Percentiles rank a stretch among this genome's conserved stretches.
These are phyloP conservation scores for Tylopilus sp. DNA, from an alignment of 768 basidiomycete species.

Conservation along the genomic window DNA sequence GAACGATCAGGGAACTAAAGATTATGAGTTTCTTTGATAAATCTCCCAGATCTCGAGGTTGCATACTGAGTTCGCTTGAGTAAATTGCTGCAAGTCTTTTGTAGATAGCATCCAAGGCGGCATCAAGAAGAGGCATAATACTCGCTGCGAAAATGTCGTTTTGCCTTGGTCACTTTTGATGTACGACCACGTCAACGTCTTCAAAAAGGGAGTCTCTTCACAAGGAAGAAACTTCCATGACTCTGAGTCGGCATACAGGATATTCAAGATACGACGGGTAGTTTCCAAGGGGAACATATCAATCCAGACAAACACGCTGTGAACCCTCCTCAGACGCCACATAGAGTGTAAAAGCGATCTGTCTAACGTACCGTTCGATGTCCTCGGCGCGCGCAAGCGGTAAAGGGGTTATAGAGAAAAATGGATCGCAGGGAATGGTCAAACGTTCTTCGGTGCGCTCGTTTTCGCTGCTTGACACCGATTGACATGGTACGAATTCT, in stretches of 20 bases:
- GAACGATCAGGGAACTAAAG: constrained; percentile 20
- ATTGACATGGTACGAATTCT: constrained; percentile 32
- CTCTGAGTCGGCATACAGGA: constrained; percentile 27
- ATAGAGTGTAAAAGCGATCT: not conserved
- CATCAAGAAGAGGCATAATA: constrained; percentile 33
- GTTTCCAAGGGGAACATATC: constrained; percentile 51
- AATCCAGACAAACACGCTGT: constrained; percentile 49
- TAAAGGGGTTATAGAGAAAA: constrained; percentile 34
- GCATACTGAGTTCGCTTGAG: constrained; percentile 21
- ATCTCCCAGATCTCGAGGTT: not conserved
- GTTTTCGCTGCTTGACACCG: constrained; percentile 40
- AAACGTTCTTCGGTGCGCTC: constrained; percentile 37
- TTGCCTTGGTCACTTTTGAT: constrained; percentile 8
- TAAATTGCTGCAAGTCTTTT: constrained; percentile 35
- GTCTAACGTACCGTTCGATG: constrained; percentile 39
- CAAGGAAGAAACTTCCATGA: constrained; percentile 31
- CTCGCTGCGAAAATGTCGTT: constrained; percentile 11
- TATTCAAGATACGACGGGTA: constrained; percentile 39
- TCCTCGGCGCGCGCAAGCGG: constrained; percentile 39
- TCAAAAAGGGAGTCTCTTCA: constrained; percentile 23
- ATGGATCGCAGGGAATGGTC: constrained; percentile 42
- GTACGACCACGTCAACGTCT: constrained; percentile 28
- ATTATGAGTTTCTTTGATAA: not conserved
- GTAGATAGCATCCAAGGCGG: constrained; percentile 39
- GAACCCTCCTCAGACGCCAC: not conserved